Conservation (phyloP, 208 protist species). For the Herpetomonas samuelpessoai region DNA sequence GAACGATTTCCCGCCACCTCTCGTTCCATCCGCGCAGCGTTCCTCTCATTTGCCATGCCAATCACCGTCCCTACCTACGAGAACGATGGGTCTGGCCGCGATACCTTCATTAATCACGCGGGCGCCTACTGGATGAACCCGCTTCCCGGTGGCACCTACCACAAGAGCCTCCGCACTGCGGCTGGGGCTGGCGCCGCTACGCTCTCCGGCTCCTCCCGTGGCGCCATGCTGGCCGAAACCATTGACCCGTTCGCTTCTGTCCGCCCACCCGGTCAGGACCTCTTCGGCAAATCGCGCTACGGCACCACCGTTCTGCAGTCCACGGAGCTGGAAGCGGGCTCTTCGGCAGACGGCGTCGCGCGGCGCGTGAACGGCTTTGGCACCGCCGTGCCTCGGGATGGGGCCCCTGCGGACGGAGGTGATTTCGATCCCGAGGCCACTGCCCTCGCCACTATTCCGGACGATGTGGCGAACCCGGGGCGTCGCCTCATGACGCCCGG, state of each 20-base stretch:
- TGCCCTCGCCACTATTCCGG: constrained; percentile 34
- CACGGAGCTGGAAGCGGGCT: constrained; percentile 4
- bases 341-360: constrained; percentile 4
- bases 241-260: constrained; percentile 14
- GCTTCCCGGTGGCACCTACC: constrained; percentile 51
- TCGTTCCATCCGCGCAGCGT: too few relatives aligned
- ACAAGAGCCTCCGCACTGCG: constrained; percentile 31
- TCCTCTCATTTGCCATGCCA: constrained; percentile 6
- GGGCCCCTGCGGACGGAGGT: constrained; percentile 5
- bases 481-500: constrained; percentile 54
- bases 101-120: constrained; percentile 81
- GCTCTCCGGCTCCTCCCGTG: too few relatives aligned
- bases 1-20: too few relatives aligned
- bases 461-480: constrained; percentile 58
- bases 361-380: background rate
- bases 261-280: constrained; percentile 23
- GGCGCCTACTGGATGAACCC: constrained; percentile 82
- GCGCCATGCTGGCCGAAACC: too few relatives aligned
- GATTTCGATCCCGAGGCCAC: constrained; percentile 49
- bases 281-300: constrained; percentile 79
- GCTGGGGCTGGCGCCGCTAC: constrained; percentile 1
- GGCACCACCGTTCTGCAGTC: constrained; percentile 40
- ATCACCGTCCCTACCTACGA: constrained; percentile 33
- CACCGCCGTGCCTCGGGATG: background rate
- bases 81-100: constrained; percentile 62